Evolutionary conservation across 148 eudicot genomes (phyloP).

Genomic region (Tetragonia tetragonoides): DNA sequence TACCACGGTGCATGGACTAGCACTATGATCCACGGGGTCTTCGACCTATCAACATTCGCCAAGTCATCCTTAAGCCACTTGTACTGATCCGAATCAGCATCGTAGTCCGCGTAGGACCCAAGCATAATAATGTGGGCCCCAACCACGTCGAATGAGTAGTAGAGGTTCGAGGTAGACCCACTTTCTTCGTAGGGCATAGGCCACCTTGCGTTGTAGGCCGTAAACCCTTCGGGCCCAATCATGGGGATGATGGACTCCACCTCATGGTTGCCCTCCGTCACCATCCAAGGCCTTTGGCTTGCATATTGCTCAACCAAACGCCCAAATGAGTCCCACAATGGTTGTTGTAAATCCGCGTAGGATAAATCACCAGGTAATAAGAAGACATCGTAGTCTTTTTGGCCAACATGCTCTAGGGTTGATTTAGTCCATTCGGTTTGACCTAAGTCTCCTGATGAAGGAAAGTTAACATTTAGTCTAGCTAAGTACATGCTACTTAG

Average conservation of each 20-base stretch:
- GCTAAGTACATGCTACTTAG: no score
- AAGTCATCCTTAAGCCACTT: constrained; percentile 53
- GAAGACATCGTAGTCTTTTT: constrained; percentile 57
- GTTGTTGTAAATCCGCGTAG: constrained; percentile 68
- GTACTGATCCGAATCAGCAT: constrained; percentile 51
- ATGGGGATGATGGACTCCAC: constrained; percentile 47
- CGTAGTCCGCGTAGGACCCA: constrained; percentile 63
- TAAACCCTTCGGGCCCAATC: constrained; percentile 45
- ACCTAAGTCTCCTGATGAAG: constrained; percentile 61
- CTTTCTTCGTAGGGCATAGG: constrained; percentile 62
- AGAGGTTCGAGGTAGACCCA: constrained; percentile 59
- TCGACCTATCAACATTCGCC: constrained; percentile 39
- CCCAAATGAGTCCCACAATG: constrained; percentile 79
- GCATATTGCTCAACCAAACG: constrained; percentile 72
- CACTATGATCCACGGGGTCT: constrained; percentile 58
- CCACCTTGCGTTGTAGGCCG: constrained; percentile 71
- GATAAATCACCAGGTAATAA: constrained; percentile 74
- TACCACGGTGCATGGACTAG: constrained; percentile 70
- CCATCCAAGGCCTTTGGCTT: constrained; percentile 77
- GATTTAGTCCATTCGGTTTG: constrained; percentile 81
- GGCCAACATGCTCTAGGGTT: constrained; percentile 48
- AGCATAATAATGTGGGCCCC: constrained; percentile 67
- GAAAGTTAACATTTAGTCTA: no score
- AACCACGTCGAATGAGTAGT: constrained; percentile 68
- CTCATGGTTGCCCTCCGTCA: constrained; percentile 76